phyloP scores from a whole-genome alignment of 345 rosid species.

The Aurinia saxatilis region DNA sequence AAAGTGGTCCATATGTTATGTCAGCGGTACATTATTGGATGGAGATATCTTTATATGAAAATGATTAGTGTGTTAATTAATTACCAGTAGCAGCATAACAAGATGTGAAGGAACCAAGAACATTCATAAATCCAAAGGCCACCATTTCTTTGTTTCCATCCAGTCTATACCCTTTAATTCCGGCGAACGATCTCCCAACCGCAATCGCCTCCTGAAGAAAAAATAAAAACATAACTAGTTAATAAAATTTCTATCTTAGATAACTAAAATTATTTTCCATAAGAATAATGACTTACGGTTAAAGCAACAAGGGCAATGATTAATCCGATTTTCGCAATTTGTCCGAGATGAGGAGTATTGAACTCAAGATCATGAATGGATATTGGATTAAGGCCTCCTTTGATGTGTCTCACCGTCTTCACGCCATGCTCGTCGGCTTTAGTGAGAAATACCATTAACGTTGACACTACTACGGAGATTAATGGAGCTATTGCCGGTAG shows the following conservation, averaged over 20 bases:
- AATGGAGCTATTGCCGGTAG: slow-evolving; percentile 82
- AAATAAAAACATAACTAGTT: neutral
- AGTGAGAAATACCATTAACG: slow-evolving; percentile 64
- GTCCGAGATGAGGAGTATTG: slow-evolving; percentile 50
- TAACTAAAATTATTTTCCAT: neutral
- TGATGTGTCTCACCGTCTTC: slow-evolving; percentile 64
- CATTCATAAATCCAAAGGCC: slow-evolving; percentile 74
- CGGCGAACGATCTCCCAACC: slow-evolving; percentile 77
- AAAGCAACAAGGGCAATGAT: slow-evolving; percentile 61
- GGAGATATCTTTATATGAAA: neutral
- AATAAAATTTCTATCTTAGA: neutral
- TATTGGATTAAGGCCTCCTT: slow-evolving; percentile 74
- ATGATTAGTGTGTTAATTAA: neutral
- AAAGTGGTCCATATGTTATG: slow-evolving; percentile 2
- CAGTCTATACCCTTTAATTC: slow-evolving; percentile 67
- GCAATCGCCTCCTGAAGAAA: slow-evolving; percentile 70
- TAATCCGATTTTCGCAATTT: slow-evolving; percentile 58
- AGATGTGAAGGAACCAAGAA: slow-evolving; percentile 74
- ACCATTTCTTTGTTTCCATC: slow-evolving; percentile 94
- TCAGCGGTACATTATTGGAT: neutral
- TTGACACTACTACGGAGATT: slow-evolving; percentile 56
- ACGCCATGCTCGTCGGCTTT: slow-evolving; percentile 86
- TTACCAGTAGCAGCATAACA: slow-evolving; percentile 91
- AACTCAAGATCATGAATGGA: slow-evolving; percentile 58
- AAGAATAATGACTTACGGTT: slow-evolving; percentile 38